Base-by-base conservation (phyloP, 192 early-diverging fungal genomes). In the Coemansia sp. region DNA sequence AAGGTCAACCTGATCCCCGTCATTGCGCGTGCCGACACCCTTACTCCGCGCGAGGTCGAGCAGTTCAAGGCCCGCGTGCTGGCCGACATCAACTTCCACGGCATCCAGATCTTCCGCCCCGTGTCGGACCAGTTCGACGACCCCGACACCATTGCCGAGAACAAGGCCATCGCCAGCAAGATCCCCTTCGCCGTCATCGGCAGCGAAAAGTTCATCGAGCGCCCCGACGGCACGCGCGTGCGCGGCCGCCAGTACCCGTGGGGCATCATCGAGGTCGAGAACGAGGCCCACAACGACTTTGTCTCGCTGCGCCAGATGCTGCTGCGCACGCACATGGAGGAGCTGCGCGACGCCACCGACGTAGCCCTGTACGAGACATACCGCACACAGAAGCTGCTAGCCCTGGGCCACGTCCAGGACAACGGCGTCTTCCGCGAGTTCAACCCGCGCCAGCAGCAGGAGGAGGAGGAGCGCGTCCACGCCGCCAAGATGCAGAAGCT, bases 211-310 rank as follows among this genome's bases (percentile, higher is more conserved):
- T 80, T 82, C 34, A 79, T 94, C 9, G 86, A 89, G 47, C 78
- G 85, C 9, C 50, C 73, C 5, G 91, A 89, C 61, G 91, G 93
- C 23, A 84, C 87, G 51, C 73, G 78, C 4, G 92, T 95, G 22
- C 85, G 91, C 27, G 95, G 92, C 15, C 82, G 95, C 36, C 72
- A 83, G 52, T 94, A 94, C 57, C 90, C 91, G 36, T 96, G 89
- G 88, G 94, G 94, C 46, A 64, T 90, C 11, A 89, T 98, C 64
- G 91, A 98, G 77, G 93, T 97, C 26, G 94, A 97, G 61, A 90
- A 97, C 67, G 87, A 91, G 77, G 78, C 83, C 1, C 95, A 97
- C 68, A 93, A 90, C 78, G 95, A 97, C 51, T 98, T 98, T 81
- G 82, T 91, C 40, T 85, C 89, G 36, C 80, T 98, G 39, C 83